A percentile compares a stretch with the other conserved stretches of the same genome.
These are phyloP conservation scores for Talaromyces sp. DNA, from an alignment of 2,329 filamentous ascomycete genomes.

Conservation along the genomic window DNA sequence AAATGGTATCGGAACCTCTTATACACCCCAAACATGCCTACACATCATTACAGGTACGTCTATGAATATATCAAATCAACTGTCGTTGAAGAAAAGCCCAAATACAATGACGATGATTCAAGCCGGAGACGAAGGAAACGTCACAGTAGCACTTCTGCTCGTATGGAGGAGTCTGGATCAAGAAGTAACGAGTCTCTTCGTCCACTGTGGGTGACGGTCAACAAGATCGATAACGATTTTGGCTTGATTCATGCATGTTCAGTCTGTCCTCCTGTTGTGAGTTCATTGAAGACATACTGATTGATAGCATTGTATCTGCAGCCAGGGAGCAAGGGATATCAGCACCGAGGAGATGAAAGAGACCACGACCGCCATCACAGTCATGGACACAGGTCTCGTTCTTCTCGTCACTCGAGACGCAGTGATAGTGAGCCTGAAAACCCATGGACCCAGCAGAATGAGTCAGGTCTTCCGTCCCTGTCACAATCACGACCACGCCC, in stretches of 20 bases:
- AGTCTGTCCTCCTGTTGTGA: too few relatives aligned
- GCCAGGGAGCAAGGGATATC: not conserved
- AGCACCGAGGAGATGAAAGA: not conserved
- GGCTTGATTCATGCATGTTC: not conserved
- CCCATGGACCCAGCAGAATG: not conserved
- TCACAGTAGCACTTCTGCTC: conserved; percentile 3
- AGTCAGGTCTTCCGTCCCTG: not conserved
- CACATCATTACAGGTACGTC: conserved; percentile 10
- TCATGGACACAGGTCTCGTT: not conserved
- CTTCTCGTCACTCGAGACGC: not conserved
- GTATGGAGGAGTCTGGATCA: not conserved
- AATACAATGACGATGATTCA: not conserved
- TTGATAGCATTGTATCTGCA: not conserved
- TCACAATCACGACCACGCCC: not conserved
- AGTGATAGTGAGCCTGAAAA: not conserved
- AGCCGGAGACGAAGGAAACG: not conserved
- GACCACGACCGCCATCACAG: not conserved
- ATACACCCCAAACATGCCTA: conserved; percentile 10
- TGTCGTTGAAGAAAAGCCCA: not conserved
- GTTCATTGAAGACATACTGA: not conserved
- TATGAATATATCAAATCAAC: conserved; percentile 9
- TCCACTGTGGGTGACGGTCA: conserved; percentile 8
- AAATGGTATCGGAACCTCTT: not conserved
- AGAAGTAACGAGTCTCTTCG: conserved; percentile 2
- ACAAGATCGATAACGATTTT: conserved; percentile 1